These are phyloP conservation scores for Asparagopsis taxiformis DNA, from an alignment of 31 red algal genomes.

Conservation along the genomic window DNA sequence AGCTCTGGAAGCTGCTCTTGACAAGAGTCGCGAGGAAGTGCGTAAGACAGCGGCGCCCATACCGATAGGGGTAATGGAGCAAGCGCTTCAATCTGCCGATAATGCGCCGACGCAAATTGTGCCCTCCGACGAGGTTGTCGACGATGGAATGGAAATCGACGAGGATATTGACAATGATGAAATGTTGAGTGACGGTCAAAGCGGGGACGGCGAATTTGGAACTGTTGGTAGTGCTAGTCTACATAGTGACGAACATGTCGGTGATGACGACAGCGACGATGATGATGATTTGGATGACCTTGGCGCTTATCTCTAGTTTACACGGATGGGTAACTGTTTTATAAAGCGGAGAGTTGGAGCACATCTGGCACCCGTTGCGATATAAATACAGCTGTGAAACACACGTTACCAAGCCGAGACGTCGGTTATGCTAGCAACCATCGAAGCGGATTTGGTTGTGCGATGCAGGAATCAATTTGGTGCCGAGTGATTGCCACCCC, in stretches of 20 bases:
- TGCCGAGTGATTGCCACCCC: too few relatives aligned
- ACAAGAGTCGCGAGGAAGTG: conserved; percentile 27
- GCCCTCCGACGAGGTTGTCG: neutral
- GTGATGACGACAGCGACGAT: conserved; percentile 34
- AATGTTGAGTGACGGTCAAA: neutral
- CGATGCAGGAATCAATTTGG: too few relatives aligned
- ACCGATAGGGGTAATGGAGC: conserved; percentile 3
- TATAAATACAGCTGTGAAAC: too few relatives aligned
- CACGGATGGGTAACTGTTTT: neutral
- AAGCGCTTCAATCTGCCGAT: neutral
- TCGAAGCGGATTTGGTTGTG: too few relatives aligned
- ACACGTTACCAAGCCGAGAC: too few relatives aligned
- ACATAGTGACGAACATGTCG: conserved; percentile 21
- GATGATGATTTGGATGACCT: conserved; percentile 62
- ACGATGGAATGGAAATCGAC: neutral
- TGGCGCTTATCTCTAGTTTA: conserved; percentile 33
- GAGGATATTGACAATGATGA: conserved; percentile 19
- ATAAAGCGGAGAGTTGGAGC: neutral
- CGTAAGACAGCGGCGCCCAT: conserved; percentile 5
- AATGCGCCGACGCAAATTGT: neutral
- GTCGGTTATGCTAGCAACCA: too few relatives aligned
- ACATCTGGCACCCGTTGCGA: too few relatives aligned
- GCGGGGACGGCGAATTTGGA: conserved; percentile 9
- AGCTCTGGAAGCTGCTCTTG: conserved; percentile 4
- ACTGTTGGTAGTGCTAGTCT: neutral